These are phyloP conservation scores for Leccinum rimulosum DNA, from an alignment of 768 basidiomycete genomes.

Conservation along the genomic window DNA sequence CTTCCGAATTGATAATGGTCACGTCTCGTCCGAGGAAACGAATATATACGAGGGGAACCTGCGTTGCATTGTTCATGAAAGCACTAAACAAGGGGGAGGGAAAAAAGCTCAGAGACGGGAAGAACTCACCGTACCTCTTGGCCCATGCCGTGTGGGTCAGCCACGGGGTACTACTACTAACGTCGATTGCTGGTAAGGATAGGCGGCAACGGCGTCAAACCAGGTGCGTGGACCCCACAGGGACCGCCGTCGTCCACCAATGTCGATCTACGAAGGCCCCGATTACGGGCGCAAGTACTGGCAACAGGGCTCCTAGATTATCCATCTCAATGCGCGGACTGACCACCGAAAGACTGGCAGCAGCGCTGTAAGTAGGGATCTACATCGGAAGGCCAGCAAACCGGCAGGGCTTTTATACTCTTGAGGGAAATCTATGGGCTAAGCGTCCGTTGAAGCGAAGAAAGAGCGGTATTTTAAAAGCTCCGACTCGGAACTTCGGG, in stretches of 20 bases:
- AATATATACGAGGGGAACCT: constrained; percentile 1
- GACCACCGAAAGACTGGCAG: background rate
- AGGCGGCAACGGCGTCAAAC: constrained; percentile 7
- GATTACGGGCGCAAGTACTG: background rate
- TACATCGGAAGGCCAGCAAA: background rate
- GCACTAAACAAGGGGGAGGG: background rate
- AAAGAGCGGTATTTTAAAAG: too few species aligned
- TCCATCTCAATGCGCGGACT: background rate
- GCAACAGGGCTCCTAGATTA: background rate
- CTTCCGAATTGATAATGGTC: constrained; percentile 11
- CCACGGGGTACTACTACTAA: constrained; percentile 7
- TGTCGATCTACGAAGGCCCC: background rate
- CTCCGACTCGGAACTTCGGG: too few species aligned
- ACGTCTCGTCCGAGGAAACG: constrained; percentile 3
- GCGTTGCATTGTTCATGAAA: background rate
- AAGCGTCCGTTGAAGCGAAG: background rate
- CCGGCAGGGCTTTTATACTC: background rate
- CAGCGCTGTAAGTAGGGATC: too few species aligned
- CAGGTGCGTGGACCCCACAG: constrained; percentile 4
- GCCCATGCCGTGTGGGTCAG: constrained; percentile 16
- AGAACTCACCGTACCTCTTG: constrained; percentile 5
- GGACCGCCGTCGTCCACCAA: background rate
- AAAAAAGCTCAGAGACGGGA: background rate
- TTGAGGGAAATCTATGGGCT: background rate
- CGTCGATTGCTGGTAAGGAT: constrained; percentile 10